Conservation (phyloP, 805 yeast species). For the Ogataea wickerhamii region DNA sequence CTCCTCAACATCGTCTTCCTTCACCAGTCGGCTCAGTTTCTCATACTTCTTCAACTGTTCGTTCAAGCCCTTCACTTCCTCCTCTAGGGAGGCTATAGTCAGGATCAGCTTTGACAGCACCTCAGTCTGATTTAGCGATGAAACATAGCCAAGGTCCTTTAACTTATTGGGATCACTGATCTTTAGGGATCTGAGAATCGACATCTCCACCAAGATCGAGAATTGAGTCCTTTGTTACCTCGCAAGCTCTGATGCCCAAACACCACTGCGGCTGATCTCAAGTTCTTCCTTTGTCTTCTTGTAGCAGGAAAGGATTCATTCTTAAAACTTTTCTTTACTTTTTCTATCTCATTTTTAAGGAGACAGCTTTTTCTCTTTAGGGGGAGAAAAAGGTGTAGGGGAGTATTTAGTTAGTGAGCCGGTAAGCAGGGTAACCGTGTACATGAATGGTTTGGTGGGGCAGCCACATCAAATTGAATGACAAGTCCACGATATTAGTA, state of each 20-base stretch:
- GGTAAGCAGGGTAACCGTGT: neutral
- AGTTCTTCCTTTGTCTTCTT: neutral
- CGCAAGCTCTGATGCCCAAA: no score
- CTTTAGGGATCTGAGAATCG: conserved; percentile 21
- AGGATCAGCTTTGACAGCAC: conserved; percentile 21
- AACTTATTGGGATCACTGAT: conserved; percentile 20
- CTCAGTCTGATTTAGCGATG: conserved; percentile 20
- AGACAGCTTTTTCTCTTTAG: neutral
- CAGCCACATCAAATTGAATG: no score
- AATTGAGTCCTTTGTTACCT: neutral
- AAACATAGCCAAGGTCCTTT: conserved; percentile 15
- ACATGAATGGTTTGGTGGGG: no score
- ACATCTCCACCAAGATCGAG: conserved; percentile 6
- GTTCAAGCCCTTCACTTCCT: conserved; percentile 18
- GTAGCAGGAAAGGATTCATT: neutral
- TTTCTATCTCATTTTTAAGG: neutral
- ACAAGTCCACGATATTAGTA: no score
- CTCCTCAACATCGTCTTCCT: conserved; percentile 16
- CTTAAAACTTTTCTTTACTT: neutral
- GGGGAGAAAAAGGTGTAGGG: neutral
- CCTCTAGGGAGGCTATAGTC: conserved; percentile 17
- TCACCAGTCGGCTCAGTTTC: conserved; percentile 15
- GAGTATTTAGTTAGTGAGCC: neutral
- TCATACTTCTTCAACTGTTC: conserved; percentile 20
- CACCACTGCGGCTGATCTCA: neutral